phyloP scores from a whole-genome alignment of 1,284 basidiomycete genomes.

The Apiotrichum sp. region DNA sequence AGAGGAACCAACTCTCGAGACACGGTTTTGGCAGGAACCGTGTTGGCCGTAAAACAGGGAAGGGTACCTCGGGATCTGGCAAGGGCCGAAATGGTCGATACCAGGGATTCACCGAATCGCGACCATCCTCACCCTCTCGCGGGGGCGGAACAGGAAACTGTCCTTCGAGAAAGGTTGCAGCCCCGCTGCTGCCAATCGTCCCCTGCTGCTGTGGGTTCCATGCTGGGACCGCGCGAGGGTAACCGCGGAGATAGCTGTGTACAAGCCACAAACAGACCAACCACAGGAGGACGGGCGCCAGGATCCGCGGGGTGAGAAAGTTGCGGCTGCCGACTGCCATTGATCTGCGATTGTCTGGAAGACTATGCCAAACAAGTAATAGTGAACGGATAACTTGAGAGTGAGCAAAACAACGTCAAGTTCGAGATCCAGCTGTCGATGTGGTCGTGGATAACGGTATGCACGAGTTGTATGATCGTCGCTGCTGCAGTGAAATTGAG shows the following conservation, averaged over 20 bases:
- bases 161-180: too few species aligned
- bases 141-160: constrained; percentile 24
- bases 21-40: constrained; percentile 34
- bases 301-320: constrained; percentile 16
- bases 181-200: too few species aligned
- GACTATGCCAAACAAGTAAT: too few species aligned
- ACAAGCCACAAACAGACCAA: constrained; percentile 21
- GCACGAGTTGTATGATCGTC: too few species aligned
- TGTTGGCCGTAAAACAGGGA: constrained; percentile 34
- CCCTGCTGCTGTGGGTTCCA: too few species aligned
- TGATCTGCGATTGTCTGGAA: neutral
- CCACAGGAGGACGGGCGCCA: constrained; percentile 25
- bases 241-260: constrained; percentile 21
- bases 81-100: constrained; percentile 33
- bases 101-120: constrained; percentile 29
- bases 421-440: too few species aligned
- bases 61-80: constrained; percentile 26
- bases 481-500: too few species aligned
- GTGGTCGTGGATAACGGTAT: too few species aligned
- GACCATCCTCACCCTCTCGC: constrained; percentile 25
- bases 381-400: neutral
- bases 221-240: too few species aligned
- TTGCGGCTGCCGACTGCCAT: neutral
- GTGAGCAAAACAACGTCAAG: neutral
- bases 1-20: constrained; percentile 39